Evolutionary conservation across 73 alveolate species (phyloP).

Genomic region (Uronychia setigera): DNA sequence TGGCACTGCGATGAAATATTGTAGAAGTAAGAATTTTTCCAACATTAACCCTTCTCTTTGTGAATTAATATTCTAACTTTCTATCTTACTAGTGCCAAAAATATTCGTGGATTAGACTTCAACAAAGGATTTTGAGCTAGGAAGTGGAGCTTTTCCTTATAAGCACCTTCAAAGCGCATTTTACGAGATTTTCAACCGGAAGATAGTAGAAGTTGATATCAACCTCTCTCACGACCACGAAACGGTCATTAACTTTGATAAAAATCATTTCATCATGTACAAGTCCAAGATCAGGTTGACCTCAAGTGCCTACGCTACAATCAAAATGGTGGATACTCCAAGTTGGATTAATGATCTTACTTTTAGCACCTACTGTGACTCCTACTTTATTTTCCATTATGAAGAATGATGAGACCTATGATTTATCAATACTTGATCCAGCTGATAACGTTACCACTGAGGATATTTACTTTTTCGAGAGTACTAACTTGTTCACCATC

Average conservation of each 20-base stretch:
- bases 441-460: background rate
- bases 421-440: background rate
- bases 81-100: background rate
- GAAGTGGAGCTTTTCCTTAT: background rate
- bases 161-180: background rate
- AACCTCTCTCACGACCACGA: background rate
- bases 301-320: background rate
- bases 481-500: background rate
- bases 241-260: background rate
- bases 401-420: background rate
- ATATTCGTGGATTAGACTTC: background rate
- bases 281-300: background rate
- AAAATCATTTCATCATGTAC: background rate
- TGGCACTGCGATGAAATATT: background rate
- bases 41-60: background rate
- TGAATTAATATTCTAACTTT: background rate
- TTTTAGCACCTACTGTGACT: background rate
- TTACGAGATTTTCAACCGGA: background rate
- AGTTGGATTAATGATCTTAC: no score
- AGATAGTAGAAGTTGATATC: background rate
- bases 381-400: background rate
- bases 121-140: background rate
- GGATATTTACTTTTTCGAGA: background rate
- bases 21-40: background rate
- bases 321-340: background rate